Conservation (phyloP, 192 early-diverging fungal species). For the Coemansia javaensis region DNA sequence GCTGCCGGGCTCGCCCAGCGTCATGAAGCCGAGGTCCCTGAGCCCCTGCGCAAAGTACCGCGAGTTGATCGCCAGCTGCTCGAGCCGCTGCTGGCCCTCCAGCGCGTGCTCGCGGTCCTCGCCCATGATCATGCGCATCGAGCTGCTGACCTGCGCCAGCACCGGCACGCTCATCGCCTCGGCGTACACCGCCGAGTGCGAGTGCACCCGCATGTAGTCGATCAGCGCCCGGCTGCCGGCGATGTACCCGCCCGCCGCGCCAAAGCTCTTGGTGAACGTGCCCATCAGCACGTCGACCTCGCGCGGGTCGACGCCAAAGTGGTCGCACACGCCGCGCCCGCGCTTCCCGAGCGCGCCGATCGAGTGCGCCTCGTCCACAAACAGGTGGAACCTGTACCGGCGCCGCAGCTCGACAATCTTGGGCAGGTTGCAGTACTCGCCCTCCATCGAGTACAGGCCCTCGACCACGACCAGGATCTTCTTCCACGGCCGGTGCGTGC, state of each 20-base stretch:
- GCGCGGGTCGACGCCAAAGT: slow-evolving; percentile 83
- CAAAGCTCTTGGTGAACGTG: slow-evolving; percentile 97
- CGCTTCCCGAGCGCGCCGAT: slow-evolving; percentile 91
- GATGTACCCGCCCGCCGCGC: slow-evolving; percentile 95
- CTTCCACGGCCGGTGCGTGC: slow-evolving; percentile 98
- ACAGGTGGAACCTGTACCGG: slow-evolving; percentile 93
- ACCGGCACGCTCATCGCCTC: slow-evolving; percentile 85
- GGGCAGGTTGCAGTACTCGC: slow-evolving; percentile 82
- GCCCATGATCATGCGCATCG: slow-evolving; percentile 89
- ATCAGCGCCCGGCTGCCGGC: slow-evolving; percentile 69
- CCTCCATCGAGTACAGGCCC: slow-evolving; percentile 98
- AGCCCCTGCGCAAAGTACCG: slow-evolving; percentile 77
- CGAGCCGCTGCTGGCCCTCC: slow-evolving; percentile 78
- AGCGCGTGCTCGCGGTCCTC: slow-evolving; percentile 72
- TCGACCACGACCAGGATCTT: slow-evolving; percentile 97
- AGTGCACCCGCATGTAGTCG: slow-evolving; percentile 71
- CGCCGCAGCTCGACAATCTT: slow-evolving; percentile 82
- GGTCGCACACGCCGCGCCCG: slow-evolving; percentile 95
- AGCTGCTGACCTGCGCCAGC: slow-evolving; percentile 83
- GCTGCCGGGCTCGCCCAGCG: slow-evolving; percentile 79
- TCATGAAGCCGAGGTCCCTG: slow-evolving; percentile 88
- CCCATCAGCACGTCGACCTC: slow-evolving; percentile 96
- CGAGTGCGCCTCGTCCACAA: slow-evolving; percentile 96
- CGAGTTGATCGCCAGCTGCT: slow-evolving; percentile 81
- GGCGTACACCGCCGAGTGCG: slow-evolving; percentile 81